These are phyloP conservation scores for Termitomyces sp. DNA, from an alignment of 768 basidiomycete genomes.

Conservation along the genomic window DNA sequence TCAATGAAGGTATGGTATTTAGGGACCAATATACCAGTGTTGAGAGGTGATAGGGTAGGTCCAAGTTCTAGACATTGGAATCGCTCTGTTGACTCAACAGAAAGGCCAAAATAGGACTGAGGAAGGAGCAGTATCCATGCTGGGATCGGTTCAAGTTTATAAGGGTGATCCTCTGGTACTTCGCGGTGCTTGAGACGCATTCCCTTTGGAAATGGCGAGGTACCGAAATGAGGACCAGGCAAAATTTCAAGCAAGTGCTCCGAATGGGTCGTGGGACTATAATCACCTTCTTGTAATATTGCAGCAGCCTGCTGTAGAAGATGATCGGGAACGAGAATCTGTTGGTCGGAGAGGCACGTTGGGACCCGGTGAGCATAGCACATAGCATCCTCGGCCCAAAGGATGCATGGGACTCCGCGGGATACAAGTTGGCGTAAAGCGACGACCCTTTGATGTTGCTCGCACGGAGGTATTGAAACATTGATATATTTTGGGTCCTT, in stretches of 20 bases:
- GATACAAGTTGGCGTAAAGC: background rate
- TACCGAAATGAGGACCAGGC: background rate
- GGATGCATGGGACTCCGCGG: background rate
- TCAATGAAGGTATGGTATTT: background rate
- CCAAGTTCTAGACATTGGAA: background rate
- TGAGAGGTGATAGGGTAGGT: background rate
- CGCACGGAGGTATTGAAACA: background rate
- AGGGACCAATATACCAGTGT: background rate
- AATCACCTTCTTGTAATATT: background rate
- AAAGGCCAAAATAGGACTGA: background rate
- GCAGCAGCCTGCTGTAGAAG: background rate
- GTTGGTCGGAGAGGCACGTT: background rate
- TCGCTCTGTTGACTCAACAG: background rate
- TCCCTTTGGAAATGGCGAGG: background rate
- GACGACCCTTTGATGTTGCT: background rate
- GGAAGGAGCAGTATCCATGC: background rate
- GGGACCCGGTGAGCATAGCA: background rate
- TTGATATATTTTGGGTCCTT: background rate
- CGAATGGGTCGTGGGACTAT: background rate
- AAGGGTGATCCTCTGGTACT: background rate
- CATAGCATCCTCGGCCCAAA: background rate
- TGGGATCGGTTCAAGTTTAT: background rate
- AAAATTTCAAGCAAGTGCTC: background rate
- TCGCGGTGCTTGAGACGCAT: background rate
- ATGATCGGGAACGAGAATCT: background rate